These are phyloP conservation scores for Xerocomus amazonicus DNA, from an alignment of 1,284 basidiomycete species.

Conservation along the genomic window DNA sequence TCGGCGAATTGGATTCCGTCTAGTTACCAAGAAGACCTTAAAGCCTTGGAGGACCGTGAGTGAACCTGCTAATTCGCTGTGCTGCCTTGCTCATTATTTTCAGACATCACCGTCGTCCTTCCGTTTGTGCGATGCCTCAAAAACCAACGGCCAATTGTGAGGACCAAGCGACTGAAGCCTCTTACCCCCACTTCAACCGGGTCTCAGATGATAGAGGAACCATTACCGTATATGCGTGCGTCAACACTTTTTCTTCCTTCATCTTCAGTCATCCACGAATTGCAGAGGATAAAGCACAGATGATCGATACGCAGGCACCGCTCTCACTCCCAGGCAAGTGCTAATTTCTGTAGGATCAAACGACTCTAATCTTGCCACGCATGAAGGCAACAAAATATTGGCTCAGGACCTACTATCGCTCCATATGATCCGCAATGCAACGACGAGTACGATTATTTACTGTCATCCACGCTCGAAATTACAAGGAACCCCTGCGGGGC, in stretches of 20 bases:
- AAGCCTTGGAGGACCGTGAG: conserved; percentile 44
- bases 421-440: conserved; percentile 37
- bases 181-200: conserved; percentile 1
- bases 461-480: conserved; percentile 32
- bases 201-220: neutral
- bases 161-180: conserved; percentile 5
- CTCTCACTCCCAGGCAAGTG: conserved; percentile 34
- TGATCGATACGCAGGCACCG: conserved; percentile 49
- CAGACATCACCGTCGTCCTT: conserved; percentile 47
- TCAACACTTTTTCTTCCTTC: neutral
- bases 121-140: conserved; percentile 43
- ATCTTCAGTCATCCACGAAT: neutral
- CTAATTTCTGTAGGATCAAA: neutral
- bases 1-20: conserved; percentile 53
- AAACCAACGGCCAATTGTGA: conserved; percentile 13
- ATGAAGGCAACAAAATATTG: conserved; percentile 26
- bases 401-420: conserved; percentile 36
- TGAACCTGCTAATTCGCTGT: neutral
- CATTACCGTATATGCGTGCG: conserved; percentile 15
- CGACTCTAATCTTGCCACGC: neutral
- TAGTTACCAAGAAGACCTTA: conserved; percentile 46
- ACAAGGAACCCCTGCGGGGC: conserved; percentile 32
- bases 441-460: conserved; percentile 41
- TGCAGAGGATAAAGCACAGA: conserved; percentile 27
- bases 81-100: neutral